Base-by-base conservation (phyloP, 2,329 filamentous ascomycete species). In the Fusarium musae region DNA sequence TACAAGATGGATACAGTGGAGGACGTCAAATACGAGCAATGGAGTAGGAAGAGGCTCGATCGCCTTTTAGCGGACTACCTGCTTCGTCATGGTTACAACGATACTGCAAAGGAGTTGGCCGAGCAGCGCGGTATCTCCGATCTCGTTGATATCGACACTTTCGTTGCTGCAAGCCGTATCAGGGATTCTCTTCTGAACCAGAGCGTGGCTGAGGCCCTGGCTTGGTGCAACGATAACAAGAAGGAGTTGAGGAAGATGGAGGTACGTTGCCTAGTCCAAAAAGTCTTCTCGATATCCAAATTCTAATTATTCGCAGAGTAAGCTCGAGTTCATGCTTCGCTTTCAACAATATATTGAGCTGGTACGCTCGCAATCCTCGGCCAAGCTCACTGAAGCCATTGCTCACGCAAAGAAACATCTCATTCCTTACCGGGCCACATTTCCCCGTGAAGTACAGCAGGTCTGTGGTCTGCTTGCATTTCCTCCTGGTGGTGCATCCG, bases 301-400 rank as follows among this genome's bases (percentile, higher is more conserved):
- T 52, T 61, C 66, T 62, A 63, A 70, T 50, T n/a, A 23, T 34
- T 36, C n/a, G 2, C 66, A 94, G 87, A 94, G 92, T 78, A 93
- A 93, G 74, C 88, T 99, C 21, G 96, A 99, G 82, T 97, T 97
- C 79, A 94, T 97, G 86, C 88, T 99, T 47, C 92, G 96, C 17
- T 88, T 97, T 77, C 96, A 99, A 82, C 95, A 98, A 81, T 98
- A 95, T 81, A 95, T 98, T 77, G 96, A 98, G 82, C 87, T 98
- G 69, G 90, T 97, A 66, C 88, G 96, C 67, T 90, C 87, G 43
- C 89, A 89, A 60, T 86, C 91, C 9, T 85, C 88, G 30, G 80
- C 84, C 11, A 94, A 92, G 78, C 86, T 93, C 49, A 83, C 91
- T 53, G 95, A 98, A 72, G 95, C 95, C 17, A 93, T 95, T 70